phyloP scores from a whole-genome alignment of 1,139 yeast genomes.

The Geotrichum carabidarum region DNA sequence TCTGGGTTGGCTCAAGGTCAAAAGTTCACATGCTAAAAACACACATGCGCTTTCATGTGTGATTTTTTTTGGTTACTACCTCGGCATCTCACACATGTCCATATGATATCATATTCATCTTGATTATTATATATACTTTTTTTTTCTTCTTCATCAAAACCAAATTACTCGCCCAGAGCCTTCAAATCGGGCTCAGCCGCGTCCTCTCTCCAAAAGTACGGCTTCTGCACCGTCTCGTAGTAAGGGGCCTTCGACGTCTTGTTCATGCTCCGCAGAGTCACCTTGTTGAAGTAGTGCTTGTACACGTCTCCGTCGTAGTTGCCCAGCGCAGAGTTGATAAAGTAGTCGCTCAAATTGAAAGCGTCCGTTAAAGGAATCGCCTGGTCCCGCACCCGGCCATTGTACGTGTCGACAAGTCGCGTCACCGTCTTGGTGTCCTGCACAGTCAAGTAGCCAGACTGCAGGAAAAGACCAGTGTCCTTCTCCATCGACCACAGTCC shows the following conservation, averaged over 20 bases:
- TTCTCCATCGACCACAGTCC: conserved; percentile 69
- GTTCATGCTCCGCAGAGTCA: conserved; percentile 35
- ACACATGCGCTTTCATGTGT: too few relatives aligned
- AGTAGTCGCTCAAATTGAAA: conserved; percentile 77
- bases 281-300: conserved; percentile 56
- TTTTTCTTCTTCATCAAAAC: too few relatives aligned
- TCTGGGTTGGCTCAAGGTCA: too few relatives aligned
- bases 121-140: too few relatives aligned
- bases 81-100: too few relatives aligned
- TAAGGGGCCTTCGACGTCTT: conserved; percentile 37
- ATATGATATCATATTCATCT: too few relatives aligned
- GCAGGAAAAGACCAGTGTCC: conserved; percentile 72
- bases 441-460: conserved; percentile 49
- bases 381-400: conserved; percentile 50
- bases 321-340: conserved; percentile 83
- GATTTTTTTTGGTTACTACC: too few relatives aligned
- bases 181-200: conserved; percentile 24
- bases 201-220: conserved; percentile 39
- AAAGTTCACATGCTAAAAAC: too few relatives aligned
- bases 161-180: conserved; percentile 11
- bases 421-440: conserved; percentile 36
- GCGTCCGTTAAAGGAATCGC: conserved; percentile 84
- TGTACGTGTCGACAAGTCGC: conserved; percentile 36
- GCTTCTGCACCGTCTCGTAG: conserved; percentile 38
- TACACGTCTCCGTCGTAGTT: conserved; percentile 80